A percentile compares a stretch with the other conserved stretches of the same genome.
Conservation (phyloP, 2,329 filamentous ascomycete genomes). For the Zymoseptoria passerinii region DNA sequence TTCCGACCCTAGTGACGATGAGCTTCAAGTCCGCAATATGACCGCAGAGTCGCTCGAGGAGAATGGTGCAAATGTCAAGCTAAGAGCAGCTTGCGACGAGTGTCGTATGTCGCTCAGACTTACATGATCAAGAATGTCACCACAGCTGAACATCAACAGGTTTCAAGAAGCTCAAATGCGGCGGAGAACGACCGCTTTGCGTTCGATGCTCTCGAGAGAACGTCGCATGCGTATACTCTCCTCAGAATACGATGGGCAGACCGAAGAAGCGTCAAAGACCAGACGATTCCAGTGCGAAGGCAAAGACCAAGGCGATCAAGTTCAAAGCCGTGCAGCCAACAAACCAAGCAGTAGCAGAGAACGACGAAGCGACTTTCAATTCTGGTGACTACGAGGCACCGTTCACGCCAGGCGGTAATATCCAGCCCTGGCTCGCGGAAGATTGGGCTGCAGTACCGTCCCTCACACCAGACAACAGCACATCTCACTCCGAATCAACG, state of each 20-base stretch:
- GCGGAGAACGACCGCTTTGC: constrained; percentile 32
- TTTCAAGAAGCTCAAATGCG: constrained; percentile 42
- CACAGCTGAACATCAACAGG: constrained; percentile 26
- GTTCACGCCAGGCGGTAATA: constrained; percentile 14
- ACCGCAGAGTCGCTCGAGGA: not conserved
- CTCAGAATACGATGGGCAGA: constrained; percentile 43
- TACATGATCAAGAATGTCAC: not conserved
- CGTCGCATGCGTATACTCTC: constrained; percentile 39
- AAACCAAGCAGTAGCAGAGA: not conserved
- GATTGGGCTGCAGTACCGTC: constrained; percentile 7
- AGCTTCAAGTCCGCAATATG: not conserved
- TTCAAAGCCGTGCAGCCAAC: not conserved
- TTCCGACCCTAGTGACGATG: not conserved
- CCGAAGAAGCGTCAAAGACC: constrained; percentile 40
- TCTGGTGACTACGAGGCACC: constrained; percentile 10
- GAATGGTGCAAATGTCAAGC: constrained; percentile 12
- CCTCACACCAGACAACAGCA: constrained; percentile 17
- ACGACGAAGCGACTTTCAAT: constrained; percentile 1
- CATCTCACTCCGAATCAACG: constrained; percentile 9
- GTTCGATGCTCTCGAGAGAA: constrained; percentile 35
- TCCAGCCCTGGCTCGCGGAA: constrained; percentile 17
- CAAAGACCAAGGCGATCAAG: not conserved
- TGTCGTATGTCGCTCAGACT: constrained; percentile 28
- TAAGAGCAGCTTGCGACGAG: constrained; percentile 35
- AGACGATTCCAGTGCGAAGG: constrained; percentile 6